These are phyloP conservation scores for Triticum timopheevii DNA, from an alignment of 176 grass and related monocot species.

Conservation along the genomic window DNA sequence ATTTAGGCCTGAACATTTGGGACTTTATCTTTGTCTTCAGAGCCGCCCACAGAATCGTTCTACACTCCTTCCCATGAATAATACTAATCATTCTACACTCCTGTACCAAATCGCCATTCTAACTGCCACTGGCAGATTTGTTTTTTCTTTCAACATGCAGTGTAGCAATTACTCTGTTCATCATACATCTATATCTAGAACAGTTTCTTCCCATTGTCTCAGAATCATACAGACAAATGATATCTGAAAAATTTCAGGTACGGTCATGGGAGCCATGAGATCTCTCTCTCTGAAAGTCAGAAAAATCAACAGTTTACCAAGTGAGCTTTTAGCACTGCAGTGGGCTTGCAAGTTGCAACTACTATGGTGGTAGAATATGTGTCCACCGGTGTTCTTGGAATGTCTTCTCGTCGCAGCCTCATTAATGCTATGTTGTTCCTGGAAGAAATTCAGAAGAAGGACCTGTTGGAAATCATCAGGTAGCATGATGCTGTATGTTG, in stretches of 20 bases:
- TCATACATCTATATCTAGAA: neutral
- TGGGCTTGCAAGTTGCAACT: neutral
- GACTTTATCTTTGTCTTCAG: conserved; percentile 37
- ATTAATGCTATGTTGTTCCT: neutral
- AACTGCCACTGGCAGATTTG: conserved; percentile 1
- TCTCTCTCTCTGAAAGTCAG: neutral
- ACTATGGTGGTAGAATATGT: neutral
- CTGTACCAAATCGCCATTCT: conserved; percentile 25
- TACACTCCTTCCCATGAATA: neutral
- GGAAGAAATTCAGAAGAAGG: neutral
- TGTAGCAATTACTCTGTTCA: neutral
- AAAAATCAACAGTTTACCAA: neutral
- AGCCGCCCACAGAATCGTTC: conserved; percentile 6
- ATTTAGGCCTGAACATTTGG: conserved; percentile 5
- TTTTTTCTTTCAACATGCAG: neutral
- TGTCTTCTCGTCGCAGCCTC: neutral
- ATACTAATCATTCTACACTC: neutral
- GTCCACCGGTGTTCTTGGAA: neutral
- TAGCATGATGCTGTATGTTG: neutral
- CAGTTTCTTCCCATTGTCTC: neutral
- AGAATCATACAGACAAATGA: neutral
- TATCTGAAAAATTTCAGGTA: neutral
- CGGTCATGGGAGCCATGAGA: neutral
- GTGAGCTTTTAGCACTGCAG: neutral
- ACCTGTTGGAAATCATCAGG: neutral